Evolutionary conservation across 768 basidiomycete species (phyloP).

Genomic region (Termitomyces sp.): DNA sequence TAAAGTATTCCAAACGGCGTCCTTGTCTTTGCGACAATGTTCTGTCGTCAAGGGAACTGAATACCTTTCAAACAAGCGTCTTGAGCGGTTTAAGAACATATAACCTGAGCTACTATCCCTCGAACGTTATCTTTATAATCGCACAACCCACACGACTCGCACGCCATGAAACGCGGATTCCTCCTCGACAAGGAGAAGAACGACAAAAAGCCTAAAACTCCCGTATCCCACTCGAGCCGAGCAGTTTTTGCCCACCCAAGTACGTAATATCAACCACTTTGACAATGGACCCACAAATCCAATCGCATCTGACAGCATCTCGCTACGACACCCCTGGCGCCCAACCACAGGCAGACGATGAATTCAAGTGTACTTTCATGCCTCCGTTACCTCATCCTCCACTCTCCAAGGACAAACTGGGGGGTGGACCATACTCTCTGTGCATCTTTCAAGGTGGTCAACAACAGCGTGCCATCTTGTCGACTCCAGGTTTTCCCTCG

Average conservation of each 20-base stretch:
- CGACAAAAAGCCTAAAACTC: neutral
- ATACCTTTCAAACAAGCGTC: neutral
- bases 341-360: neutral
- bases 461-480: neutral
- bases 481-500: conserved; percentile 11
- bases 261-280: neutral
- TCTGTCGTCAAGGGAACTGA: neutral
- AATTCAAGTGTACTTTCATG: neutral
- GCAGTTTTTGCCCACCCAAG: neutral
- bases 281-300: neutral
- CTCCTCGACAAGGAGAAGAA: neutral
- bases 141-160: neutral
- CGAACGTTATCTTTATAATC: neutral
- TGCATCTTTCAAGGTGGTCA: neutral
- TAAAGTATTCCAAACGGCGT: too few relatives aligned
- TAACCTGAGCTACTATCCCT: neutral
- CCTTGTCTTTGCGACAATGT: neutral
- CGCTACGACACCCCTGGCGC: neutral
- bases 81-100: neutral
- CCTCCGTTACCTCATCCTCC: neutral
- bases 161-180: neutral
- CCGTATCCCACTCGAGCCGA: neutral
- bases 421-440: neutral
- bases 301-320: neutral
- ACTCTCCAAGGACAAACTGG: neutral